These are phyloP conservation scores for Apiosordaria backusii DNA, from an alignment of 495 filamentous ascomycete genomes.

Conservation along the genomic window DNA sequence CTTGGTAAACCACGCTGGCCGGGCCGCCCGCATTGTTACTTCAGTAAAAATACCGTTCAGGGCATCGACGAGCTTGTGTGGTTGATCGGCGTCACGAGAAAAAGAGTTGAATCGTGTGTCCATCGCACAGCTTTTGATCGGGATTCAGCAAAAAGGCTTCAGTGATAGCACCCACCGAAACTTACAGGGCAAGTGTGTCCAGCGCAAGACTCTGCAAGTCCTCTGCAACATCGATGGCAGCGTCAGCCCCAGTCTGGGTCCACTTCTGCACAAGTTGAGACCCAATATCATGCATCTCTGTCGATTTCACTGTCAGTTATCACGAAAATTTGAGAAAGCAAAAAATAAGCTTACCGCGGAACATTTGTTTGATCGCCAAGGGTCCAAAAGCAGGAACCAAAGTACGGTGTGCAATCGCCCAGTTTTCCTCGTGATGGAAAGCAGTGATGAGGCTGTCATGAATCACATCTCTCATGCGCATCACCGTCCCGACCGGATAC, in stretches of 20 bases:
- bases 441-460: slow-evolving; percentile 59
- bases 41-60: slow-evolving; percentile 54
- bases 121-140: slow-evolving; percentile 52
- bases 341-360: slow-evolving; percentile 47
- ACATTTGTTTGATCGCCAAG: slow-evolving; percentile 58
- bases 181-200: slow-evolving; percentile 58
- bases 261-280: slow-evolving; percentile 64
- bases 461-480: slow-evolving; percentile 47
- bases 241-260: slow-evolving; percentile 55
- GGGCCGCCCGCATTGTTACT: slow-evolving; percentile 43
- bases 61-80: slow-evolving; percentile 57
- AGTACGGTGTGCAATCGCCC: slow-evolving; percentile 60
- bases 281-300: slow-evolving; percentile 65
- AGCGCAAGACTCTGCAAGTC: slow-evolving; percentile 67
- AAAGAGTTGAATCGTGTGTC: slow-evolving; percentile 66
- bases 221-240: slow-evolving; percentile 51
- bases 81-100: slow-evolving; percentile 47
- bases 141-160: neutral
- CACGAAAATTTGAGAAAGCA: slow-evolving; percentile 36
- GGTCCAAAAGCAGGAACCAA: slow-evolving; percentile 62
- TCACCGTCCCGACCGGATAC: slow-evolving; percentile 21
- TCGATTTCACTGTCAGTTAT: slow-evolving; percentile 38
- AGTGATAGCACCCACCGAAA: neutral
- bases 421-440: slow-evolving; percentile 51
- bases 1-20: slow-evolving; percentile 45